A percentile compares a stretch with the other conserved stretches of the same genome.
These are phyloP conservation scores for Pinus albicaulis DNA, from an alignment of 75 land plant genomes.

Conservation along the genomic window DNA sequence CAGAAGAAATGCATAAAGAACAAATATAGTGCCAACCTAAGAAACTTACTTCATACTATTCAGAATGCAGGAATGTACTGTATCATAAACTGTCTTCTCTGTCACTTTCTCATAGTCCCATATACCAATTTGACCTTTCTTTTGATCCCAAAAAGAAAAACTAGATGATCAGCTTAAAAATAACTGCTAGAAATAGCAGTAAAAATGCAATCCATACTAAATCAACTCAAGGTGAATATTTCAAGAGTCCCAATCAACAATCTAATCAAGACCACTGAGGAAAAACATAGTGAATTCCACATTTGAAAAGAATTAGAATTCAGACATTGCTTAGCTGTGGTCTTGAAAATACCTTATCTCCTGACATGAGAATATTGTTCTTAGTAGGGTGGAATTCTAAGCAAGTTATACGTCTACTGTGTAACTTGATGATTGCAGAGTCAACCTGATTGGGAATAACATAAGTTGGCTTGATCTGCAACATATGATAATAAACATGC, in stretches of 20 bases:
- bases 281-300: background rate
- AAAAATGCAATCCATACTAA: background rate
- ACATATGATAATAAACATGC: background rate
- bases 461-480: slow-evolving; percentile 65
- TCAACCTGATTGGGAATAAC: slow-evolving; percentile 77
- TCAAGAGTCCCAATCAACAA: background rate
- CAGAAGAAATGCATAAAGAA: background rate
- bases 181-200: background rate
- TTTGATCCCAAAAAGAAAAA: slow-evolving; percentile 5
- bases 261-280: background rate
- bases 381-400: slow-evolving; percentile 97
- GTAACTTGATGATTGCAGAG: slow-evolving; percentile 77
- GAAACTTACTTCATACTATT: slow-evolving; percentile 76
- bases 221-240: background rate
- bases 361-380: slow-evolving; percentile 77
- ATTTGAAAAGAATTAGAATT: background rate
- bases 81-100: slow-evolving; percentile 77
- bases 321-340: background rate
- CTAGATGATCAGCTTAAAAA: background rate
- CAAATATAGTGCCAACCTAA: background rate
- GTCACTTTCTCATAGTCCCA: slow-evolving; percentile 81
- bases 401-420: slow-evolving; percentile 87
- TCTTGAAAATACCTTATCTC: slow-evolving; percentile 74
- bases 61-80: slow-evolving; percentile 75
- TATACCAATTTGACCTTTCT: slow-evolving; percentile 98